These are phyloP conservation scores for Persicaria tinctoria DNA, from an alignment of 148 eudicot species.

Conservation along the genomic window DNA sequence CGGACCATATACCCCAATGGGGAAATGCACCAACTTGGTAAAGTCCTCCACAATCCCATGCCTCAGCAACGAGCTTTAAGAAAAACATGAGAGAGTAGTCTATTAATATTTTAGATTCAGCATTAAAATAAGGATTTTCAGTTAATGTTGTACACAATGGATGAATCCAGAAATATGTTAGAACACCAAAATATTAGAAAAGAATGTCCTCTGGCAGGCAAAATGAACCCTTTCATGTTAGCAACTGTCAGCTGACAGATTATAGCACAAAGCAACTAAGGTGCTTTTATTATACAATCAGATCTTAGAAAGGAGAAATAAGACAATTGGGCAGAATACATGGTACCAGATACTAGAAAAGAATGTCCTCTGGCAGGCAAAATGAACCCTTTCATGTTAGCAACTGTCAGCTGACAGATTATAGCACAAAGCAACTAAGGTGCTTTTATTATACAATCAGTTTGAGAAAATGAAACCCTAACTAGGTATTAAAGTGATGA, in stretches of 20 bases:
- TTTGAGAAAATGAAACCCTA: too few species aligned
- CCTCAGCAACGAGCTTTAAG: slow-evolving; percentile 91
- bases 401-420: background rate
- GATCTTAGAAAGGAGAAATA: background rate
- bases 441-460: background rate
- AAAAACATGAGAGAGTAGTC: slow-evolving; percentile 7
- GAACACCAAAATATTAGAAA: background rate
- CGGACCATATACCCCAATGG: slow-evolving; percentile 99
- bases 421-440: background rate
- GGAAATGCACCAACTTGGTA: slow-evolving; percentile 98
- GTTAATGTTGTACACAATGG: background rate
- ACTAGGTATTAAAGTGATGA: too few species aligned
- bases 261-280: background rate
- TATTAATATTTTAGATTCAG: background rate
- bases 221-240: background rate
- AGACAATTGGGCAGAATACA: background rate
- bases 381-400: background rate
- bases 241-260: background rate
- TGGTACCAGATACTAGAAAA: background rate
- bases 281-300: background rate
- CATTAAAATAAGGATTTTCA: background rate
- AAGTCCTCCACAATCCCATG: slow-evolving; percentile 99
- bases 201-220: background rate
- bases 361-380: background rate
- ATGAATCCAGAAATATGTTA: background rate